Evolutionary conservation across 1,284 basidiomycete genomes (phyloP).

Genomic region (Malassezia vespertilionis): DNA sequence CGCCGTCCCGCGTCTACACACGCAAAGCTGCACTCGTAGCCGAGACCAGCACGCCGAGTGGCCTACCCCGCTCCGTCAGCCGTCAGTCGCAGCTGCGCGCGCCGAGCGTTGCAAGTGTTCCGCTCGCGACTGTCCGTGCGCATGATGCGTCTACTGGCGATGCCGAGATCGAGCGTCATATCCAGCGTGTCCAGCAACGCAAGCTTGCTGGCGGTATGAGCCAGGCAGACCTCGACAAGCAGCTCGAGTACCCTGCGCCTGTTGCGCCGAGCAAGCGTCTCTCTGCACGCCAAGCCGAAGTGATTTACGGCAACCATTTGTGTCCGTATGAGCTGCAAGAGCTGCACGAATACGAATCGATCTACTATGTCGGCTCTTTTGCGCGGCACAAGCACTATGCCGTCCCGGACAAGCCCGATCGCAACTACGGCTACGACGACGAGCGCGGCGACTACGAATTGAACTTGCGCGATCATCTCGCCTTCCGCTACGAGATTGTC

Average conservation of each 20-base stretch:
- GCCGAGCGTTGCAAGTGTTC: neutral
- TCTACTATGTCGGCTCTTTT: conserved; percentile 66
- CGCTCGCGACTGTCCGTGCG: neutral
- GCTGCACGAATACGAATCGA: conserved; percentile 71
- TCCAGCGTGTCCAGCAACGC: conserved; percentile 75
- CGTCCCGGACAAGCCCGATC: conserved; percentile 59
- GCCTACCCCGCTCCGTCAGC: conserved; percentile 14
- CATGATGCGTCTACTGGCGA: conserved; percentile 87
- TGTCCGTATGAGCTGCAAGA: conserved; percentile 71
- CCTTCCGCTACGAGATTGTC: conserved; percentile 87
- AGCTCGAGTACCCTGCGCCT: conserved; percentile 86
- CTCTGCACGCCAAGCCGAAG: conserved; percentile 55
- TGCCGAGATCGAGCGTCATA: conserved; percentile 92
- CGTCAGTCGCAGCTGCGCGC: conserved; percentile 3
- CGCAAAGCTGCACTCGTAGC: neutral
- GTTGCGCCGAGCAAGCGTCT: conserved; percentile 60
- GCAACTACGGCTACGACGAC: conserved; percentile 95
- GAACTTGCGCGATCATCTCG: conserved; percentile 79
- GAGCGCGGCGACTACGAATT: conserved; percentile 94
- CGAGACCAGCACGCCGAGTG: conserved; percentile 9
- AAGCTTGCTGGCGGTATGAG: conserved; percentile 66
- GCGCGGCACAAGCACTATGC: conserved; percentile 36
- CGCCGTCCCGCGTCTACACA: neutral
- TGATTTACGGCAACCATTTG: conserved; percentile 49
- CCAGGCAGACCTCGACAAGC: conserved; percentile 73